Conservation (phyloP, 2,329 filamentous ascomycete genomes). For the Penicillium decumbens region DNA sequence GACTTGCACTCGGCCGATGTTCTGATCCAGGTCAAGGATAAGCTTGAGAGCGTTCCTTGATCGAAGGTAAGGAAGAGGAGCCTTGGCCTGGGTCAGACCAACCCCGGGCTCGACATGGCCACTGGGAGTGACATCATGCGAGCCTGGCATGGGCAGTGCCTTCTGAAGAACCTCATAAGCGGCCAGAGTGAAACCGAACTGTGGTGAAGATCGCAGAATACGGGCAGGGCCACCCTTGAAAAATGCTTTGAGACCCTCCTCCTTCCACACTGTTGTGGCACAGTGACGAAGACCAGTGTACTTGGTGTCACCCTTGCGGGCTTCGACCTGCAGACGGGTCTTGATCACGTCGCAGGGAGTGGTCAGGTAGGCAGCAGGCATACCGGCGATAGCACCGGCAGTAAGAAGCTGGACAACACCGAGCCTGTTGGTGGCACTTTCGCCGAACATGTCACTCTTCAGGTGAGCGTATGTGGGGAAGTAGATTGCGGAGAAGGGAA, state of each 20-base stretch:
- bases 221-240: conserved; percentile 97
- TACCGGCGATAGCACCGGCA: conserved; percentile 88
- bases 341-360: conserved; percentile 99
- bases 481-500: conserved; percentile 98
- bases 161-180: conserved; percentile 89
- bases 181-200: conserved; percentile 96
- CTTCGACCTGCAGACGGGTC: conserved; percentile 94
- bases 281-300: conserved; percentile 87
- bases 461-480: conserved; percentile 95
- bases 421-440: conserved; percentile 79
- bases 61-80: conserved; percentile 61
- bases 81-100: conserved; percentile 59
- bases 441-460: conserved; percentile 90
- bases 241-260: conserved; percentile 94
- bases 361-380: conserved; percentile 89
- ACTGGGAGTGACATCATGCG: conserved; percentile 51
- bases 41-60: conserved; percentile 93
- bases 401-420: conserved; percentile 86
- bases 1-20: conserved; percentile 73
- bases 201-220: conserved; percentile 89
- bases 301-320: conserved; percentile 83
- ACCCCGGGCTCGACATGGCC: conserved; percentile 62
- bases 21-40: conserved; percentile 87
- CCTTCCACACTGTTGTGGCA: conserved; percentile 74
- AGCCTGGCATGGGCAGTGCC: conserved; percentile 70